Percentiles rank a stretch among this genome's conserved stretches.
Conservation (phyloP, 2,329 filamentous ascomycete species). For the Mycosphaerella sp. region DNA sequence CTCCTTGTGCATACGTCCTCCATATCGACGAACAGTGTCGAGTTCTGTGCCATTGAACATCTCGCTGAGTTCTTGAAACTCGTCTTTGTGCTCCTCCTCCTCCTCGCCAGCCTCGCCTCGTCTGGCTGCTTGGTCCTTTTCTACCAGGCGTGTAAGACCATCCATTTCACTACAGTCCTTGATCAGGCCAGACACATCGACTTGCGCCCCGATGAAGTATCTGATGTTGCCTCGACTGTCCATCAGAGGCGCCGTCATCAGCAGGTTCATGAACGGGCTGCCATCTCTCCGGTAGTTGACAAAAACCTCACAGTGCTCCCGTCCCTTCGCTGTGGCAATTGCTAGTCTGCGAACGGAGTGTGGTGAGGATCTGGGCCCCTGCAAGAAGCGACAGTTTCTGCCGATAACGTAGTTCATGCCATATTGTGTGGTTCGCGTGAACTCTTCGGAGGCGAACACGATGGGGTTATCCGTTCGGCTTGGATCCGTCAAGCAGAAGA, state of each 20-base stretch:
- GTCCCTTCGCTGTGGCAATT: slow-evolving; percentile 55
- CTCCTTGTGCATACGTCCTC: slow-evolving; percentile 58
- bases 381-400: slow-evolving; percentile 71
- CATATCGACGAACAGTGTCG: slow-evolving; percentile 56
- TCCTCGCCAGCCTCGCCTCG: slow-evolving; percentile 32
- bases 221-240: slow-evolving; percentile 61
- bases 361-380: slow-evolving; percentile 64
- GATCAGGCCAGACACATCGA: slow-evolving; percentile 63
- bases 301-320: slow-evolving; percentile 67
- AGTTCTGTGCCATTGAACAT: slow-evolving; percentile 65
- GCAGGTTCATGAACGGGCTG: slow-evolving; percentile 68
- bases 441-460: slow-evolving; percentile 71
- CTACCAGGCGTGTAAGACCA: slow-evolving; percentile 44
- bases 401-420: slow-evolving; percentile 67
- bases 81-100: slow-evolving; percentile 47
- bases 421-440: slow-evolving; percentile 68
- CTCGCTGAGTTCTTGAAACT: slow-evolving; percentile 61
- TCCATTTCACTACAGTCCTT: slow-evolving; percentile 62
- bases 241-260: slow-evolving; percentile 66
- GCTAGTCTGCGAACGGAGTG: slow-evolving; percentile 57
- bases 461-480: slow-evolving; percentile 68
- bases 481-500: slow-evolving; percentile 71
- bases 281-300: slow-evolving; percentile 71
- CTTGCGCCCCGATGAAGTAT: slow-evolving; percentile 67
- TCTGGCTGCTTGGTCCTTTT: slow-evolving; percentile 27